These are phyloP conservation scores for Neofusicoccum parvum DNA, from an alignment of 2,329 filamentous ascomycete species.

Conservation along the genomic window DNA sequence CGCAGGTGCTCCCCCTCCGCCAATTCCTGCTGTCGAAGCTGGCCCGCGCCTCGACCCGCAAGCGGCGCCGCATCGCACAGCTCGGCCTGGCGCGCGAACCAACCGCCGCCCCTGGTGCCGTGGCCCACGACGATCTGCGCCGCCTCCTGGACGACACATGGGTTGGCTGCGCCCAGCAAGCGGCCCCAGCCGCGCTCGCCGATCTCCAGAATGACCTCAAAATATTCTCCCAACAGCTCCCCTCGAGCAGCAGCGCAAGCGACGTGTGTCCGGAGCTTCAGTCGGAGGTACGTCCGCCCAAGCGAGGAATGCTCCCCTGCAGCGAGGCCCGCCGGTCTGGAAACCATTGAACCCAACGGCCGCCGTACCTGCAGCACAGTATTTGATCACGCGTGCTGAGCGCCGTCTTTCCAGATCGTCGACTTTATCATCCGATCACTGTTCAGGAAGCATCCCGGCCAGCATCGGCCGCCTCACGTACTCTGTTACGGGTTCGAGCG, in stretches of 20 bases:
- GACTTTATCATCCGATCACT: slow-evolving; percentile 68
- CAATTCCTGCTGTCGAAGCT: slow-evolving; percentile 69
- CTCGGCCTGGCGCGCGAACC: slow-evolving; percentile 27
- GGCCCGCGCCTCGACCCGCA: slow-evolving; percentile 63
- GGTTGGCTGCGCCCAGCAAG: slow-evolving; percentile 53
- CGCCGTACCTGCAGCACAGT: slow-evolving; percentile 26
- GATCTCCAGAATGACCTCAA: slow-evolving; percentile 38
- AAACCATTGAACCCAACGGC: slow-evolving; percentile 11
- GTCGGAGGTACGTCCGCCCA: slow-evolving; percentile 43
- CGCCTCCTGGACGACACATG: slow-evolving; percentile 69
- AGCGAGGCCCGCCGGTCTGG: slow-evolving; percentile 37
- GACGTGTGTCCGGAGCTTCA: slow-evolving; percentile 38
- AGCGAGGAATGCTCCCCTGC: slow-evolving; percentile 18
- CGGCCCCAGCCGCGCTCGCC: slow-evolving; percentile 43
- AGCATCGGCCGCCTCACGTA: slow-evolving; percentile 67
- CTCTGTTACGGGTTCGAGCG: slow-evolving; percentile 82
- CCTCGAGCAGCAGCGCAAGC: slow-evolving; percentile 33
- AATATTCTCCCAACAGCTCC: slow-evolving; percentile 48
- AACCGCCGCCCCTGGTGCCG: slow-evolving; percentile 13
- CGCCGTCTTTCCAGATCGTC: slow-evolving; percentile 42
- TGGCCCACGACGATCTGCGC: slow-evolving; percentile 46
- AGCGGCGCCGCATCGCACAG: slow-evolving; percentile 50
- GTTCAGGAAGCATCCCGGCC: slow-evolving; percentile 61
- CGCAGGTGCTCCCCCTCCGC: slow-evolving; percentile 66
- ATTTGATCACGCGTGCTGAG: slow-evolving; percentile 32